A percentile compares a stretch with the other conserved stretches of the same genome.
Conservation (phyloP, 139 green algal genomes). For the Chlorella vulgaris region DNA sequence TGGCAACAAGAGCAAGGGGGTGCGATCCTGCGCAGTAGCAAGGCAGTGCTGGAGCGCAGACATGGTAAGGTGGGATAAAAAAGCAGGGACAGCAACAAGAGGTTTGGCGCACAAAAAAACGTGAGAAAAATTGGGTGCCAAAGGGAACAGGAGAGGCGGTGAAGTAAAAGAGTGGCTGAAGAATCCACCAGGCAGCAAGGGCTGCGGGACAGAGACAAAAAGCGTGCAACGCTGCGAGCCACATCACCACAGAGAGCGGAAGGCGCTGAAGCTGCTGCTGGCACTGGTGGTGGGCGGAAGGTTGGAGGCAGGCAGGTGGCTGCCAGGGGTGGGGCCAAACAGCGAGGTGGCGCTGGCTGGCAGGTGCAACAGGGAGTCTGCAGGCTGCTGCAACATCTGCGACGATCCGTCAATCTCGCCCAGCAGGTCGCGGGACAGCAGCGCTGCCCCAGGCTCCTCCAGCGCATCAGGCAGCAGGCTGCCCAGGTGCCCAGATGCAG, state of each 20-base stretch:
- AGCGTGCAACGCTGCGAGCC: neutral
- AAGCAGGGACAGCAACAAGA: no score
- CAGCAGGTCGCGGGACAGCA: conserved; percentile 45
- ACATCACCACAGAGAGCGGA: conserved; percentile 35
- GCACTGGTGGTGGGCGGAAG: neutral
- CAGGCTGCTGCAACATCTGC: neutral
- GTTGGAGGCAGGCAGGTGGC: neutral
- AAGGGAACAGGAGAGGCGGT: no score
- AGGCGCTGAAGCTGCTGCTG: neutral
- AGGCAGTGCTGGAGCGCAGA: no score
- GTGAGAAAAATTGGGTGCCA: no score
- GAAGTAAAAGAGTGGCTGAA: no score
- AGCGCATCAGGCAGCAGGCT: neutral
- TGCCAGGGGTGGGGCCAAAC: neutral
- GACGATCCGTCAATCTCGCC: conserved; percentile 35
- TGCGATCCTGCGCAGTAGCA: neutral
- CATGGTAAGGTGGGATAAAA: no score
- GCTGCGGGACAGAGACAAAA: neutral
- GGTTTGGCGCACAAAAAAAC: no score
- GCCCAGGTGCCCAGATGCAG: neutral
- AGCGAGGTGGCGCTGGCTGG: neutral
- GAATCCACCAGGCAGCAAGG: no score
- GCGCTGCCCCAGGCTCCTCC: neutral
- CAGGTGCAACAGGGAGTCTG: neutral
- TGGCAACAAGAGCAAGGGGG: neutral